Conservation (phyloP, 2,329 filamentous ascomycete genomes). For the Bipolaris cookei region DNA sequence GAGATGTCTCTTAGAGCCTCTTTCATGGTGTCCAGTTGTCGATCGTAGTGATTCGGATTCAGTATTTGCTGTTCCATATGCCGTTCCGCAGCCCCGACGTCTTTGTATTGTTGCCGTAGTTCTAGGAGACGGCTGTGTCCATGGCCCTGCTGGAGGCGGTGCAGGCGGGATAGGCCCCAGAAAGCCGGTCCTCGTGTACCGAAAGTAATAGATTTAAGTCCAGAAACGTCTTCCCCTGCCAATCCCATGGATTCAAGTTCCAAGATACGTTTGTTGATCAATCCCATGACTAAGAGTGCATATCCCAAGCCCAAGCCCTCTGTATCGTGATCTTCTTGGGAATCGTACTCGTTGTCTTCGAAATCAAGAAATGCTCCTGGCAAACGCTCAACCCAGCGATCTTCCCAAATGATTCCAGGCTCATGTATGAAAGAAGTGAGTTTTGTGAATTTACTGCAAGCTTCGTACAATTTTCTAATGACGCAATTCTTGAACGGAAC, state of each 20-base stretch:
- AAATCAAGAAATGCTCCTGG: neutral
- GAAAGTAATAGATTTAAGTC: neutral
- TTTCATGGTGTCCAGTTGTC: neutral
- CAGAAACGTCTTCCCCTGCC: too few species aligned
- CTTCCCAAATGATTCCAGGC: neutral
- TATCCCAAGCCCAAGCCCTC: neutral
- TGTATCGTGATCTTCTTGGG: neutral
- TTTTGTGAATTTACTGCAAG: neutral
- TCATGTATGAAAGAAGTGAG: neutral
- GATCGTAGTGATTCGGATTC: neutral
- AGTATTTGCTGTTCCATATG: too few species aligned
- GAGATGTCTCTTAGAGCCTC: neutral
- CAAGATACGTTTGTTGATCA: neutral
- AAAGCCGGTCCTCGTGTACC: neutral
- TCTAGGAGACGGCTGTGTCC: neutral
- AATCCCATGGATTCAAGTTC: too few species aligned
- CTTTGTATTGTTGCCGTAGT: neutral
- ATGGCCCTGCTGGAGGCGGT: neutral
- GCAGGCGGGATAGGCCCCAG: neutral
- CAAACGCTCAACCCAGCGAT: neutral
- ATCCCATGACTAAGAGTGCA: neutral
- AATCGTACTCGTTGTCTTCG: too few species aligned
- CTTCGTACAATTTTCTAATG: neutral
- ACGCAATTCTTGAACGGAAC: neutral
- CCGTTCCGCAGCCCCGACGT: neutral